Evolutionary conservation across 352 stramenopile genomes (phyloP).

Genomic region (Globisporangium canariense): DNA sequence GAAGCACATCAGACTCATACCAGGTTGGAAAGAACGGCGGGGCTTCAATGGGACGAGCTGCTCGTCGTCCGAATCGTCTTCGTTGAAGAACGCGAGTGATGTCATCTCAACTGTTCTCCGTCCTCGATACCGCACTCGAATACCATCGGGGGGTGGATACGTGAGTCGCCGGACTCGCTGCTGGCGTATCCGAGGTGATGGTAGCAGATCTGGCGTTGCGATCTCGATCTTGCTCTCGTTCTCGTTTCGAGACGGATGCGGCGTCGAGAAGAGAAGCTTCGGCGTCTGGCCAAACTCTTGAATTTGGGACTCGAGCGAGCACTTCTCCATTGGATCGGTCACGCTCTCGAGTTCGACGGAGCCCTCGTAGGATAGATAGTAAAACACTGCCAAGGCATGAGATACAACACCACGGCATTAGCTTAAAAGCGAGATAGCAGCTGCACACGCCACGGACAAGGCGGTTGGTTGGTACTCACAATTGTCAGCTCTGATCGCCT

Average conservation of each 20-base stretch:
- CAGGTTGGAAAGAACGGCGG: slow-evolving; percentile 10
- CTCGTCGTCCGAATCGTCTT: slow-evolving; percentile 39
- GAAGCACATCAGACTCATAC: slow-evolving; percentile 42
- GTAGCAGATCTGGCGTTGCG: slow-evolving; percentile 38
- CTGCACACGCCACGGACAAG: slow-evolving; percentile 7
- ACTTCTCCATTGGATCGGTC: slow-evolving; percentile 89
- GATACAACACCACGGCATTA: background rate
- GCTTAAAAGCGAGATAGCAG: background rate
- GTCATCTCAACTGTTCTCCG: slow-evolving; percentile 25
- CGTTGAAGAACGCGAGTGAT: slow-evolving; percentile 23
- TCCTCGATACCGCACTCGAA: slow-evolving; percentile 9
- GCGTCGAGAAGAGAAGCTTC: slow-evolving; percentile 63
- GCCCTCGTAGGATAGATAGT: slow-evolving; percentile 88
- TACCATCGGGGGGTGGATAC: slow-evolving; percentile 14
- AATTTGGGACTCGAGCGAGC: slow-evolving; percentile 93
- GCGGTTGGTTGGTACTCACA: slow-evolving; percentile 29
- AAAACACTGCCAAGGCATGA: slow-evolving; percentile 57
- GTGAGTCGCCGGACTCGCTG: slow-evolving; percentile 21
- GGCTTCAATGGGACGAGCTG: slow-evolving; percentile 5
- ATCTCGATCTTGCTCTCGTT: slow-evolving; percentile 52
- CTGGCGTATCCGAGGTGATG: slow-evolving; percentile 29
- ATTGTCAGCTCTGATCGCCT: slow-evolving; percentile 71
- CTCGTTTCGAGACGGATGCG: slow-evolving; percentile 69
- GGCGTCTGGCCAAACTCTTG: slow-evolving; percentile 92
- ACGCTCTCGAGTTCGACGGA: slow-evolving; percentile 84